Base-by-base conservation (phyloP, 2,329 filamentous ascomycete species). In the Cladosporium sp. region DNA sequence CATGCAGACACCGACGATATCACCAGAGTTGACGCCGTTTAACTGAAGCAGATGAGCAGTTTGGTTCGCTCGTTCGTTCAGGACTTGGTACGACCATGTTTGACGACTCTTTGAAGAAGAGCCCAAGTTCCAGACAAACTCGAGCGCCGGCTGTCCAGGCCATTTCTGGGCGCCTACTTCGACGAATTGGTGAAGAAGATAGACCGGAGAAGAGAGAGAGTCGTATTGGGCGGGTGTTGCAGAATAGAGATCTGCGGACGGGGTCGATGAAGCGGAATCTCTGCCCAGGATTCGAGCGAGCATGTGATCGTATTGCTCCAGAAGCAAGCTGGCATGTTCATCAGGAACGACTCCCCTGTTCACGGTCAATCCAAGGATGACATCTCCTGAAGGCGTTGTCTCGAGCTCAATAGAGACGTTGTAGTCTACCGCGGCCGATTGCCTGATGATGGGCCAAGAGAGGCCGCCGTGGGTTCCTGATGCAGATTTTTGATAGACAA, bases 321-420 rank as follows among this genome's bases (percentile, higher is more conserved):
- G 69, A 2, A 95, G 67, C 0, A 88, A 54, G 4, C 64, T 55
- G 0, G 86, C 86, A 60, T 95, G 90, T 47, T 83, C 74, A 1
- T 56, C 39, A 0, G 91, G 88, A 7, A 96, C 63, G 2, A 87
- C 56, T 53, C 84, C 76, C 12, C 75, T 72, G 54, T 80, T 76
- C 56, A 80, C 86, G 0, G 85, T 90, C 16, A 94, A 65, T 7
- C 82, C 80, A 7, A 93, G 72, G 11, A 72, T 66, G 1, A 95
- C 60, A 2, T 65, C 59, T 1, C 74, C 75, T 0, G 69, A 57
- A 0, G 57, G 47, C 1, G 62, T 65, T 0, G 84, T 82, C 52
- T 90, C 82, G 29, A 94, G 67, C 65, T 96, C 91, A 16, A 96
- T 71, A 0, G 92, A 95, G 0, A 94, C 70, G 0, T 85, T 74